A percentile compares a stretch with the other conserved stretches of the same genome.
Evolutionary conservation across 2,329 filamentous ascomycete species (phyloP).

Genomic region (Juglanconis sp.): DNA sequence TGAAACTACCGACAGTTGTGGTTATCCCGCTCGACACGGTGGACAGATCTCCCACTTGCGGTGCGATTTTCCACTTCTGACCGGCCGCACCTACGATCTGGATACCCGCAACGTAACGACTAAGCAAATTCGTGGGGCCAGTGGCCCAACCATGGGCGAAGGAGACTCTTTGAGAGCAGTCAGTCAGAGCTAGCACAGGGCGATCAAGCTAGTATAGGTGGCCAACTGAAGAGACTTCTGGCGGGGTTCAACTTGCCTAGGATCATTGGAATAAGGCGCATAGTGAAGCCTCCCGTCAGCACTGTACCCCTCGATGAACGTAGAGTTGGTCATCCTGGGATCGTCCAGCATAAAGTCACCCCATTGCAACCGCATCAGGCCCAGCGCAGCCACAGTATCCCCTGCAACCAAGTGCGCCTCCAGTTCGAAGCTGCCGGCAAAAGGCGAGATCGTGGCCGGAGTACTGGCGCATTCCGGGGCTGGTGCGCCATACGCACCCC

Average conservation of each 20-base stretch:
- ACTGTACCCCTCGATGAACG: conserved; percentile 49
- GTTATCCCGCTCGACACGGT: conserved; percentile 11
- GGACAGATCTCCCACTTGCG: conserved; percentile 37
- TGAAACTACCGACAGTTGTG: conserved; percentile 11
- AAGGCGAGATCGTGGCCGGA: conserved; percentile 34
- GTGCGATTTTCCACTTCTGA: conserved; percentile 33
- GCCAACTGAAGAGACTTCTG: too few relatives aligned
- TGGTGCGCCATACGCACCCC: conserved; percentile 21
- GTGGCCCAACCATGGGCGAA: conserved; percentile 36
- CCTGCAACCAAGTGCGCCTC: conserved; percentile 28
- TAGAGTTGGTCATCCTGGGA: conserved; percentile 49
- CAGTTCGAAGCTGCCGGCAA: conserved; percentile 32
- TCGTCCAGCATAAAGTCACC: conserved; percentile 52
- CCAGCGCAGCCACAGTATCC: conserved; percentile 24
- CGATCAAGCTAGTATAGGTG: neutral
- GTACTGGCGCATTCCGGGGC: conserved; percentile 25
- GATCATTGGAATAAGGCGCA: conserved; percentile 44
- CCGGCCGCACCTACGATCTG: conserved; percentile 34
- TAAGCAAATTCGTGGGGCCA: conserved; percentile 32
- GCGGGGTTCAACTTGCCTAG: neutral
- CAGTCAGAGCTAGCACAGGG: neutral
- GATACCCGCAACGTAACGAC: conserved; percentile 41
- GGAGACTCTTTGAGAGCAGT: conserved; percentile 14
- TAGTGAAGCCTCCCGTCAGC: conserved; percentile 45
- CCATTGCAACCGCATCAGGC: conserved; percentile 30